Base-by-base conservation (phyloP, 768 basidiomycete genomes). In the Tylopilus balloui region DNA sequence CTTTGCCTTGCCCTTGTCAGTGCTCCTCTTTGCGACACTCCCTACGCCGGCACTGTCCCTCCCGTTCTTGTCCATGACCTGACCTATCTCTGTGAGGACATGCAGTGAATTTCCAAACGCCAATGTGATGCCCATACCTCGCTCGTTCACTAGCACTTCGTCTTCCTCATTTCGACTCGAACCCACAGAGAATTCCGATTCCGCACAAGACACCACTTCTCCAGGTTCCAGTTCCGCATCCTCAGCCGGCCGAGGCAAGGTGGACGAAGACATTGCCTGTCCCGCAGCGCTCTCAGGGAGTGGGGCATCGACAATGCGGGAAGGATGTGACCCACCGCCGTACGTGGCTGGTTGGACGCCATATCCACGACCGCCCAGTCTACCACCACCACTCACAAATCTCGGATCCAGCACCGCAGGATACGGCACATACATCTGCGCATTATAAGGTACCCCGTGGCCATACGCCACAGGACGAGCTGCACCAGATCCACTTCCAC, bases 171-270 rank as follows among this genome's bases (percentile, higher is more conserved):
- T 56, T 47, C 53, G 50, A 29, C 62, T 59, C 20, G 59, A 62
- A 15, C 52, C 42, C 45, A 54, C 56, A 29, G 64, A 64, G 23
- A 56, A 63, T 25, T 63, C 59, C 1, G 62, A 58, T 42, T 56
- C 60, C 10, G 38, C 48, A 6, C 54, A 61, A 13, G 62, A 64
- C 12, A 55, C 31, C 11, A 65, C 62, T 37, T 65, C 64, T 0
- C 63, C 63, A 2, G 63, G 62, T 19, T 66, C 64, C 15, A 61
- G 27, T 31, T 61, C 64, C 13, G 17, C 17, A 19, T 49, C 35
- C 12, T 45, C 42, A 1, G 32, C 4, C 11, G 49, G 39, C 8
- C 32, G 45, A 37, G 25, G 49, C 23, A 8, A 12, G 14, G 19
- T 13, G 17, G 25, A 41, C 2, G 43, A 31, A 7, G 48, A 50